A percentile compares a stretch with the other conserved stretches of the same genome.
These are phyloP conservation scores for Schizothecium vesticola DNA, from an alignment of 495 filamentous ascomycete species.

Conservation along the genomic window DNA sequence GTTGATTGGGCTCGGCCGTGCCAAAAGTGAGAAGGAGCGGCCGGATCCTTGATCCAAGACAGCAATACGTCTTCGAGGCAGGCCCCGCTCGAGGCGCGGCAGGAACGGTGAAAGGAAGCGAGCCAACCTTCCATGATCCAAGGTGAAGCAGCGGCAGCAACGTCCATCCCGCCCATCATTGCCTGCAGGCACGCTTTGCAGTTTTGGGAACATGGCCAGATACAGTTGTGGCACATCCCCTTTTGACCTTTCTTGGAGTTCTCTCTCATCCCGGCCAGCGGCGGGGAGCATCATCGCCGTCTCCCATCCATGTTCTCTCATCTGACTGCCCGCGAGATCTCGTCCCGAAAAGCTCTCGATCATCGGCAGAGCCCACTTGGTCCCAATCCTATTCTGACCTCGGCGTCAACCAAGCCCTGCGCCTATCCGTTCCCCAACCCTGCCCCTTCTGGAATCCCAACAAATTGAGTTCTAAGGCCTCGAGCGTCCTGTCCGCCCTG, in stretches of 20 bases:
- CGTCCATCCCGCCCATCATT: not conserved
- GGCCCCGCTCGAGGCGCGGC: not conserved
- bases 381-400: not conserved
- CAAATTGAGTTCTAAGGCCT: not conserved
- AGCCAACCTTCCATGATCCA: not conserved
- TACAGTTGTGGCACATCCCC: not conserved
- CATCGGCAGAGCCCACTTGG: not conserved
- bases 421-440: not conserved
- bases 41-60: no score
- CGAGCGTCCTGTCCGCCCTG: not conserved
- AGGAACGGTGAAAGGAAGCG: not conserved
- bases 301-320: no score
- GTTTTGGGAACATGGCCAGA: not conserved
- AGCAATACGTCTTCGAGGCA: not conserved
- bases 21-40: not conserved
- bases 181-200: not conserved
- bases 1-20: constrained; percentile 3
- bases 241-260: not conserved
- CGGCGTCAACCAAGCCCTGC: not conserved
- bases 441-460: not conserved
- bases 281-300: no score
- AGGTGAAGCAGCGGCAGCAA: not conserved
- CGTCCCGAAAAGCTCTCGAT: not conserved
- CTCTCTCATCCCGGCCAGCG: not conserved
- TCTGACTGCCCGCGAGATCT: not conserved